Percentiles rank a stretch among this genome's conserved stretches.
These are phyloP conservation scores for Priceomyces fermenticarens DNA, from an alignment of 805 yeast genomes.

Conservation along the genomic window DNA sequence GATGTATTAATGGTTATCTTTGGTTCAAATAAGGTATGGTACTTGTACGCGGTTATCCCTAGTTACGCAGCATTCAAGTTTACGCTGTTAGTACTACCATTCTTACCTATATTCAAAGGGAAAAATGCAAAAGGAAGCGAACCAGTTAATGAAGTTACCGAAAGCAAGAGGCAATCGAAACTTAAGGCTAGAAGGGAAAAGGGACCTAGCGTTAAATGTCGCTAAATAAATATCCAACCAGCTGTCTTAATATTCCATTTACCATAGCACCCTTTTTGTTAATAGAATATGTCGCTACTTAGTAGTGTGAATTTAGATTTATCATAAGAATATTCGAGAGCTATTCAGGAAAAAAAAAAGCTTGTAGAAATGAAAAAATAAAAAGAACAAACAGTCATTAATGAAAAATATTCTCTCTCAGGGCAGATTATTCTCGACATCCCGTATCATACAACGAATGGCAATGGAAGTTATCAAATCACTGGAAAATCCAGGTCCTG, in stretches of 20 bases:
- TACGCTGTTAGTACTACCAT: slow-evolving; percentile 32
- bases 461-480: slow-evolving; percentile 9
- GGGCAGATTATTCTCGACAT: no score
- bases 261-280: not conserved
- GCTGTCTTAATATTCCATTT: not conserved
- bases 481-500: slow-evolving; percentile 36
- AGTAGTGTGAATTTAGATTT: no score
- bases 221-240: slow-evolving; percentile 7
- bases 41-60: slow-evolving; percentile 49
- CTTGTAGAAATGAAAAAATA: no score
- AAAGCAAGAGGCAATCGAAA: slow-evolving; percentile 27
- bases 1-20: slow-evolving; percentile 50
- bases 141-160: slow-evolving; percentile 6
- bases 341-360: no score
- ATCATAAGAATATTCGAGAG: no score
- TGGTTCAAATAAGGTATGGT: slow-evolving; percentile 64
- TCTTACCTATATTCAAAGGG: slow-evolving; percentile 6
- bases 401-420: no score
- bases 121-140: slow-evolving; percentile 3
- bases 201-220: slow-evolving; percentile 18
- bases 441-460: not conserved
- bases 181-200: slow-evolving; percentile 26
- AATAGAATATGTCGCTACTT: not conserved
- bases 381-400: no score
- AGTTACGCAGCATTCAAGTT: slow-evolving; percentile 49